phyloP scores from a whole-genome alignment of 331 rosid genomes.

The Malus hybrid region DNA sequence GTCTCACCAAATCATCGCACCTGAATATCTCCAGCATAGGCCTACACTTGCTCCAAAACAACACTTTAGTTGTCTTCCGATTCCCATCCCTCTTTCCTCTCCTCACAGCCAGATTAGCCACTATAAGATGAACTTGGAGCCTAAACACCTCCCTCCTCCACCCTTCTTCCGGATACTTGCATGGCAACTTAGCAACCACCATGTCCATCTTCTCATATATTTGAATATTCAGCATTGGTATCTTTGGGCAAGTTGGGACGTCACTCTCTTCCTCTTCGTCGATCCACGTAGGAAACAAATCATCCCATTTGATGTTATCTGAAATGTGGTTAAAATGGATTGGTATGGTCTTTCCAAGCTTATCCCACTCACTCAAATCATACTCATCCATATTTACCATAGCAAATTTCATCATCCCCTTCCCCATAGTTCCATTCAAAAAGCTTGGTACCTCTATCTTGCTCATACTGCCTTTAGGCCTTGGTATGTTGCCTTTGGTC shows the following conservation, averaged over 20 bases:
- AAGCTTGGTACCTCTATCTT: slow-evolving; percentile 53
- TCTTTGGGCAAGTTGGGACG: slow-evolving; percentile 60
- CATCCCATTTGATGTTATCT: slow-evolving; percentile 51
- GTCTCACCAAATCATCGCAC: slow-evolving; percentile 45
- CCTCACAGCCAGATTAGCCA: slow-evolving; percentile 48
- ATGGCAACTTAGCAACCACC: slow-evolving; percentile 62
- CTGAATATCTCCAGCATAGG: slow-evolving; percentile 76
- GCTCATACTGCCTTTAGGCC: slow-evolving; percentile 13
- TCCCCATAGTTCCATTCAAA: slow-evolving; percentile 27
- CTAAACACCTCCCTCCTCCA: slow-evolving; percentile 64
- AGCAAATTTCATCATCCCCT: slow-evolving; percentile 49
- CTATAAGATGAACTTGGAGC: slow-evolving; percentile 63
- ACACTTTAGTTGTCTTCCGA: slow-evolving; percentile 40
- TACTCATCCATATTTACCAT: slow-evolving; percentile 53
- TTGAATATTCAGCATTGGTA: slow-evolving; percentile 53
- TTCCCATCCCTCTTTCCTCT: slow-evolving; percentile 48
- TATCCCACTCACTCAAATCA: slow-evolving; percentile 25
- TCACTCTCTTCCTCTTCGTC: slow-evolving; percentile 77
- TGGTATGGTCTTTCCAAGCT: slow-evolving; percentile 9
- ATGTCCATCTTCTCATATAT: slow-evolving; percentile 39
- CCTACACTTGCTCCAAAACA: slow-evolving; percentile 53
- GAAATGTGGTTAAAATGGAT: slow-evolving; percentile 43
- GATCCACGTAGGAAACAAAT: slow-evolving; percentile 74
- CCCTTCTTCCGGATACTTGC: slow-evolving; percentile 43
- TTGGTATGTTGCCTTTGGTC: slow-evolving; percentile 1